Conservation (phyloP, 179 eudicot genomes). For the Silene coronaria region DNA sequence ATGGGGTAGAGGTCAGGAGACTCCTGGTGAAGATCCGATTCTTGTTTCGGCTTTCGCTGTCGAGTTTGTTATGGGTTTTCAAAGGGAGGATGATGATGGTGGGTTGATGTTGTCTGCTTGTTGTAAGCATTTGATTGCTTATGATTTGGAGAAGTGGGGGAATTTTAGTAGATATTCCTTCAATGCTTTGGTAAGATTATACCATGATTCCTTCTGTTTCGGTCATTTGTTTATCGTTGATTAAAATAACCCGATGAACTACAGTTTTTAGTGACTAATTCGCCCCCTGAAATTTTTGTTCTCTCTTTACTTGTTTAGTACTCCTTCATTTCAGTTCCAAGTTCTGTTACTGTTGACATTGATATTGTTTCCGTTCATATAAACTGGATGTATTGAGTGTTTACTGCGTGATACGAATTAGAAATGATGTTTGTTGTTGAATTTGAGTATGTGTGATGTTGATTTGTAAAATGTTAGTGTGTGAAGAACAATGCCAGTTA, state of each 20-base stretch:
- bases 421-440: neutral
- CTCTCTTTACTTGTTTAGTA: no score
- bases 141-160: constrained; percentile 84
- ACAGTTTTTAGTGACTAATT: no score
- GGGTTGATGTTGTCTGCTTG: constrained; percentile 87
- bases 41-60: constrained; percentile 48
- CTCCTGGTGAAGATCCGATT: constrained; percentile 91
- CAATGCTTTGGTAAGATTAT: constrained; percentile 63
- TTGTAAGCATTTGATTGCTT: constrained; percentile 90
- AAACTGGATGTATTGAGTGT: no score
- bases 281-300: no score
- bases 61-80: constrained; percentile 72
- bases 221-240: neutral
- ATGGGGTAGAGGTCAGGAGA: constrained; percentile 97
- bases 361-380: no score
- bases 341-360: no score
- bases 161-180: constrained; percentile 63
- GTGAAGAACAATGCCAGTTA: no score
- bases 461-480: no score
- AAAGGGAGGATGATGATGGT: constrained; percentile 32
- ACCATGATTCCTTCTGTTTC: neutral
- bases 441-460: neutral
- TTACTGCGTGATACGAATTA: neutral
- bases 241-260: neutral
- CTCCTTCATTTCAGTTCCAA: no score